Evolutionary conservation across 805 yeast genomes (phyloP).

Genomic region (Kodamaea hsintzibuensis): DNA sequence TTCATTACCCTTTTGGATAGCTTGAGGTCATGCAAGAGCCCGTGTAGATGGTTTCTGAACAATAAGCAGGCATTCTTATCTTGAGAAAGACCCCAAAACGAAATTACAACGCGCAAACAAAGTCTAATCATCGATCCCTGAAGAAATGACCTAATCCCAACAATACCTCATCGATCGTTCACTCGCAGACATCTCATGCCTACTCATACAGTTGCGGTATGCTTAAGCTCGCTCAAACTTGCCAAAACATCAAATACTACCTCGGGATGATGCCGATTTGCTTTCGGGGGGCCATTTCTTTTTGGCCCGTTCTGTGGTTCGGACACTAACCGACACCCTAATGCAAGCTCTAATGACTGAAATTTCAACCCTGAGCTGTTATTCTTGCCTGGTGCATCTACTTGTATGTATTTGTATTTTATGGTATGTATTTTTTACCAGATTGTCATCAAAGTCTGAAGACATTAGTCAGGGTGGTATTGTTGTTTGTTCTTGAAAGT

Average conservation of each 20-base stretch:
- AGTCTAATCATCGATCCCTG: too few species aligned
- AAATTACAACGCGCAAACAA: too few species aligned
- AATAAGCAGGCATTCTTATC: too few species aligned
- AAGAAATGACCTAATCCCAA: too few species aligned
- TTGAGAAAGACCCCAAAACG: too few species aligned
- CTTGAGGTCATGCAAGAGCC: too few species aligned
- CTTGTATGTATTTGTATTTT: background rate
- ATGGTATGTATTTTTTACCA: background rate
- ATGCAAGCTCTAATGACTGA: conserved; percentile 2
- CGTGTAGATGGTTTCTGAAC: too few species aligned
- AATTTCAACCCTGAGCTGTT: background rate
- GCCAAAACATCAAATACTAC: background rate
- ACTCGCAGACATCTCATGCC: background rate
- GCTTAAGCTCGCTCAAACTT: background rate
- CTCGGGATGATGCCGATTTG: too few species aligned
- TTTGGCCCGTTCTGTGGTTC: background rate
- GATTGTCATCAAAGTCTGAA: background rate
- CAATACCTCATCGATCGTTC: background rate
- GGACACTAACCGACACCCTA: background rate
- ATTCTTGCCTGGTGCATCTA: too few species aligned
- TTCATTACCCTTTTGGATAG: too few species aligned
- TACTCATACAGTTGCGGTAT: background rate
- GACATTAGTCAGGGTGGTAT: background rate
- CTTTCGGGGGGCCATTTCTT: background rate
- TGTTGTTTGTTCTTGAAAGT: too few species aligned